phyloP scores from a whole-genome alignment of 192 early-diverging fungal species.

The Backusella westeae region DNA sequence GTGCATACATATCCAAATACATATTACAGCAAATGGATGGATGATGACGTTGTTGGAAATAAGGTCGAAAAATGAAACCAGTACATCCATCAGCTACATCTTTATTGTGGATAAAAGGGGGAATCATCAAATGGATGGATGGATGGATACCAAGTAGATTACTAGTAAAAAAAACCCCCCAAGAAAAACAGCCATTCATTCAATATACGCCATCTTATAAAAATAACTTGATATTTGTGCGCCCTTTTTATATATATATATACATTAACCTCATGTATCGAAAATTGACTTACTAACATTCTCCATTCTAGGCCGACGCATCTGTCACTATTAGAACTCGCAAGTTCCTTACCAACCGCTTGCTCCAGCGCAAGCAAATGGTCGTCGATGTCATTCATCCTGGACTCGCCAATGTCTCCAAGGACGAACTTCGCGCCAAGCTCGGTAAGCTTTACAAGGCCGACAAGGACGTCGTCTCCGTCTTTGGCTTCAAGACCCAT shows the following conservation, averaged over 20 bases:
- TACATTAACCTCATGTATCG: too few relatives aligned
- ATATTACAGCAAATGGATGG: background rate
- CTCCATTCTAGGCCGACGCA: conserved; percentile 65
- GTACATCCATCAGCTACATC: background rate
- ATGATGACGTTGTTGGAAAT: background rate
- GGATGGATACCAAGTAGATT: background rate
- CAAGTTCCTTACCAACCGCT: conserved; percentile 99
- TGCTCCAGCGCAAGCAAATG: conserved; percentile 97
- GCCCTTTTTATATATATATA: background rate
- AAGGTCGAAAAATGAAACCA: background rate
- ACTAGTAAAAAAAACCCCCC: background rate
- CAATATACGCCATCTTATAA: background rate
- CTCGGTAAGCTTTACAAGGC: conserved; percentile 95
- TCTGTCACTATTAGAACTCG: conserved; percentile 95
- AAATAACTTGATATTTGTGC: background rate
- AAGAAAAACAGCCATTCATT: too few relatives aligned
- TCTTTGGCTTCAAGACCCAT: conserved; percentile 92
- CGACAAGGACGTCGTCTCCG: conserved; percentile 84
- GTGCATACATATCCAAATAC: background rate
- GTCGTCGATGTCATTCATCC: conserved; percentile 97
- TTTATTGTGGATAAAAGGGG: too few relatives aligned
- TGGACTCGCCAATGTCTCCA: conserved; percentile 88
- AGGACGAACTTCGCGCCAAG: conserved; percentile 91
- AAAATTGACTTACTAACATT: too few relatives aligned
- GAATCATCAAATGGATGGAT: background rate